phyloP scores from a whole-genome alignment of 208 protist species.

The Naegleria lovaniensis region DNA sequence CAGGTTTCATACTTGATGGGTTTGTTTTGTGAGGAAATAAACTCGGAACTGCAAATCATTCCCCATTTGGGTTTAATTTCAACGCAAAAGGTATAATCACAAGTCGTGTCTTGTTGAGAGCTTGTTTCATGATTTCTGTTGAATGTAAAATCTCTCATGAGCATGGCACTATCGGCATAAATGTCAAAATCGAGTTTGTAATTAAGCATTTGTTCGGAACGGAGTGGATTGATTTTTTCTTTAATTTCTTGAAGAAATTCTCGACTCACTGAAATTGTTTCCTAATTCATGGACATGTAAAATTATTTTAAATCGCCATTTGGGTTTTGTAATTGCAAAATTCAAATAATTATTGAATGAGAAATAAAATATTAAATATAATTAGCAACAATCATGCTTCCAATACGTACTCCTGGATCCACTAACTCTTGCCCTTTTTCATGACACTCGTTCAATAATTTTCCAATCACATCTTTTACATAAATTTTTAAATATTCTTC shows the following conservation, averaged over 20 bases:
- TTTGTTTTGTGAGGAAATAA: background rate
- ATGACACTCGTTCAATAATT: background rate
- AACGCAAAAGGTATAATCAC: background rate
- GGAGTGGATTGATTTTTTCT: background rate
- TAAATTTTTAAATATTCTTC: background rate
- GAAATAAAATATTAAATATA: too few species aligned
- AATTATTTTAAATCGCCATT: too few species aligned
- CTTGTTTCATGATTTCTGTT: background rate
- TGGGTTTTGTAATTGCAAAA: too few species aligned
- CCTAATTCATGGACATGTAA: too few species aligned
- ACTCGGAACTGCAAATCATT: background rate
- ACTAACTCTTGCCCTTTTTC: background rate
- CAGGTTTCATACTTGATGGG: background rate
- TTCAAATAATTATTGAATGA: too few species aligned
- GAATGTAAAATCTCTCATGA: background rate
- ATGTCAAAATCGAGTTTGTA: background rate
- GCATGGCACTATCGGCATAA: background rate
- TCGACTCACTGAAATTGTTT: background rate
- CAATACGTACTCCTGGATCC: background rate
- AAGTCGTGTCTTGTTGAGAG: background rate
- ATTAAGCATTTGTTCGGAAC: background rate
- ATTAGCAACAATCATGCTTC: too few species aligned
- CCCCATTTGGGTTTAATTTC: conserved; percentile 18
- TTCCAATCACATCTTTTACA: background rate
- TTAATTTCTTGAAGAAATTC: background rate